Base-by-base conservation (phyloP, 2,329 filamentous ascomycete genomes). In the Boeremia lycopersici region DNA sequence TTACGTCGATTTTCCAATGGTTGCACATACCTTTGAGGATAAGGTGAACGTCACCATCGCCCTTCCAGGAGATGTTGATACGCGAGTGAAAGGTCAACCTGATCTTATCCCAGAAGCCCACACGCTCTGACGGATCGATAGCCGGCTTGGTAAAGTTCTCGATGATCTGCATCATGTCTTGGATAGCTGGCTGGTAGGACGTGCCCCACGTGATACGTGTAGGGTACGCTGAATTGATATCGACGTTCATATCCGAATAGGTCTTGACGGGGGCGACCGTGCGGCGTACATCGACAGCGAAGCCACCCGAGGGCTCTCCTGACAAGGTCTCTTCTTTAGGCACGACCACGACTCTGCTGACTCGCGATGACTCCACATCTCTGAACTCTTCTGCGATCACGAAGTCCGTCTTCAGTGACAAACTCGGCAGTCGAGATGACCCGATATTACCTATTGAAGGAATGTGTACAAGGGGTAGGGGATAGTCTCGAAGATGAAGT, bases 151-250 rank as follows among this genome's bases (percentile, higher is more conserved):
- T 97, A 73, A 99, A 98, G 2, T 90, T 93, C 76, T 99, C 95
- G 57, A 99, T 90, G 25, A 93, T 93, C 84, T 98, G 97, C 95
- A 99, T 99, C 89, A 98, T 96, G 70, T 99, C 96, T 74, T 99
- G 95, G 43, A 99, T 93, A 1, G 93, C 93, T 26, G 96, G 95
- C 70, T 99, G 96, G 69, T 98, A 99, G 2, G 93, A 96, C 40
- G 95, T 93, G 7, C 93, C 93, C 96, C 95, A 99, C 0, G 93
- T 97, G 48, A 99, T 93, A 39, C 90, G 87, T 0, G 95, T 99
- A 2, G 96, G 91, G 54, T 93, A 86, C 48, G 88, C 89, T 2
- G 93, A 97, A 74, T 98, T 96, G 74, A 99, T 93, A 60, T 96
- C 90, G 65, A 99, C 83, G 30, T 84, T 86, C 74, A 97, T 93